Conservation (phyloP, 2,329 filamentous ascomycete genomes). For the Chaetomiaceae sp. region DNA sequence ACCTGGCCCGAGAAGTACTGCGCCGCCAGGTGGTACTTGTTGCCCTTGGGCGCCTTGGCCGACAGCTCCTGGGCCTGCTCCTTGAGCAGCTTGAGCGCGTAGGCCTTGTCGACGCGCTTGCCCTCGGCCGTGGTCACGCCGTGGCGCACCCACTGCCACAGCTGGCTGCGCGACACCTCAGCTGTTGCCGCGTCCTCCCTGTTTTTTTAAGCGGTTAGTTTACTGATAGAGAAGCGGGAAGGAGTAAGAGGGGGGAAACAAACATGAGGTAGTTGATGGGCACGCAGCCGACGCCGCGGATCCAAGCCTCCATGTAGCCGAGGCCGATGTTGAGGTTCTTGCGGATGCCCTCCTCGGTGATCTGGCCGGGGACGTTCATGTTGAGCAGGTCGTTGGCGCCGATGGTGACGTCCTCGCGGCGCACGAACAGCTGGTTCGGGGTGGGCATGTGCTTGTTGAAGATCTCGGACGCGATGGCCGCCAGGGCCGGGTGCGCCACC, state of each 20-base stretch:
- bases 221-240: background rate
- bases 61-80: slow-evolving; percentile 77
- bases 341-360: slow-evolving; percentile 91
- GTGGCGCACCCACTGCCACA: slow-evolving; percentile 91
- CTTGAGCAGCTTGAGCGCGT: slow-evolving; percentile 78
- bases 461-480: slow-evolving; percentile 79
- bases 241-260: slow-evolving; percentile 23
- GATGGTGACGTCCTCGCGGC: slow-evolving; percentile 83
- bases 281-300: slow-evolving; percentile 89
- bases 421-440: slow-evolving; percentile 89
- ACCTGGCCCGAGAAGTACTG: slow-evolving; percentile 92
- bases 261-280: slow-evolving; percentile 96
- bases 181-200: slow-evolving; percentile 93
- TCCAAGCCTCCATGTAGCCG: slow-evolving; percentile 98
- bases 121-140: slow-evolving; percentile 75
- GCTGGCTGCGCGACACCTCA: slow-evolving; percentile 87
- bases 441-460: slow-evolving; percentile 99
- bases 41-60: slow-evolving; percentile 72
- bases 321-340: slow-evolving; percentile 98
- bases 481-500: slow-evolving; percentile 94
- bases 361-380: slow-evolving; percentile 90
- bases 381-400: slow-evolving; percentile 88
- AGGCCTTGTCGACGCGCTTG: slow-evolving; percentile 88
- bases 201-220: slow-evolving; percentile 5
- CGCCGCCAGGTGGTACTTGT: slow-evolving; percentile 86